Base-by-base conservation (phyloP, 1,284 basidiomycete species). In the Sanguinoderma infundibulare region DNA sequence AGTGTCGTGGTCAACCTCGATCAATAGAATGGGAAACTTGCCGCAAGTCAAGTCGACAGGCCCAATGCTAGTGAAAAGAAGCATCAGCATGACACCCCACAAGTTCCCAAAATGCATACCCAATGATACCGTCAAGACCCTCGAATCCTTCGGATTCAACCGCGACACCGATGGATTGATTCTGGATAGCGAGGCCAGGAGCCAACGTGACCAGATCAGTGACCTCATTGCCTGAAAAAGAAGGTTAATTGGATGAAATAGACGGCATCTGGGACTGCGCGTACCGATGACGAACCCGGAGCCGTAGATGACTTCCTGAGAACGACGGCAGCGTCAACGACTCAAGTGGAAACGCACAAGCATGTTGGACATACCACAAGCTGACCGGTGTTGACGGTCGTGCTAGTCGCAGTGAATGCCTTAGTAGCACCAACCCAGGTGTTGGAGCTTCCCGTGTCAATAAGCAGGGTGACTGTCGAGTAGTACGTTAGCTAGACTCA, bases 81-180 rank as follows among this genome's bases (percentile, higher is more conserved):
- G n/a, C 7, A 14, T 36, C 36, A 22, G 12, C 26, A 22, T 14
- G 15, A 34, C 2, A 15, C n/a, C n/a, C 8, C 0, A 35, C 17
- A 17, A 12, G 30, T 8, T 30, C 35, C 7, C 34, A 17, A 9
- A 15, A 28, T 9, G 44, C 63, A 24, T 47, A 72, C 71, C 85
- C 85, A 9, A 87, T 72, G 57, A 87, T 84, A 3, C 86, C 84
- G 61, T 86, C 84, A 17, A 82, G 70, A 4, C 65, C 73, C 5
- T 55, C 47, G 61, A 86, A 80, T 0, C 83, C 81, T 1, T 55
- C 40, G 1, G 77, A 68, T 1, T 60, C 69, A 5, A 65, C 65
- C 0, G 84, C 81, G 9, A 81, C 80, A 12, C 83, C 85, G 22
- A 87, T 79, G 36, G 76, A 78, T 69, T 87, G 86, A 14, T 77